Evolutionary conservation across 805 yeast species (phyloP), one percentile per base, ranked within the genome.

Genomic region (Sungouiozyma ichnusensis): DNA sequence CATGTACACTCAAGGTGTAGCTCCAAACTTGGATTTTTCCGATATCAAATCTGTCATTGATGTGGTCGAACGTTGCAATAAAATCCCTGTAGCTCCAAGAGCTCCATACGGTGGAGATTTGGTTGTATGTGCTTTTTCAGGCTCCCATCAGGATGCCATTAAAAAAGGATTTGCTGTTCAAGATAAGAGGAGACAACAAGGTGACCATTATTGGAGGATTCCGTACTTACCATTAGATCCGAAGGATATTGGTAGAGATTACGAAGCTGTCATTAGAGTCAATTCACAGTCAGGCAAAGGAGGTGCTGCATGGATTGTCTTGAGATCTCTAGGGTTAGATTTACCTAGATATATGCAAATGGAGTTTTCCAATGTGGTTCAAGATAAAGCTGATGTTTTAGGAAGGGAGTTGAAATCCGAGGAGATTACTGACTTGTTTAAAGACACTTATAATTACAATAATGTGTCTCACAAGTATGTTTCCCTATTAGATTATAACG

Each of bases 281-380:
- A 84, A 84, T 64, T 83, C 92, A 11, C 94, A 84, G 65, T 76
- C 85, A 19, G 94, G 94, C 47, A 84, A 84, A 65, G 94, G 94
- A 54, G 94, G 94, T 50, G 82, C 90, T 9, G 85, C 94, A 4
- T 84, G 94, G 92, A 80, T 85, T 50, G 81, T 84, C 55, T 69
- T 84, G 57, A 72, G 85, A 49, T 73, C 75, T 50, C 71, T 85
- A 61, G 90, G 81, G 54, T 73, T 84, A 44, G 94, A 84, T 58
- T 72, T 85, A 51, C 94, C 94, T 35, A 75, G 90, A 60, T 82
- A 81, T 33, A 67, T 84, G 56, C 94, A 84, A 65, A 76, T 83
- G 35, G 81, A 79, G 34, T 84, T 81, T 59, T 81, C 88, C 24
- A 74, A 70, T 49, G 71, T 72, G 36, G 92, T 84, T 11, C 94